Base-by-base conservation (phyloP, 768 basidiomycete species). In the Polyporus arcularius region DNA sequence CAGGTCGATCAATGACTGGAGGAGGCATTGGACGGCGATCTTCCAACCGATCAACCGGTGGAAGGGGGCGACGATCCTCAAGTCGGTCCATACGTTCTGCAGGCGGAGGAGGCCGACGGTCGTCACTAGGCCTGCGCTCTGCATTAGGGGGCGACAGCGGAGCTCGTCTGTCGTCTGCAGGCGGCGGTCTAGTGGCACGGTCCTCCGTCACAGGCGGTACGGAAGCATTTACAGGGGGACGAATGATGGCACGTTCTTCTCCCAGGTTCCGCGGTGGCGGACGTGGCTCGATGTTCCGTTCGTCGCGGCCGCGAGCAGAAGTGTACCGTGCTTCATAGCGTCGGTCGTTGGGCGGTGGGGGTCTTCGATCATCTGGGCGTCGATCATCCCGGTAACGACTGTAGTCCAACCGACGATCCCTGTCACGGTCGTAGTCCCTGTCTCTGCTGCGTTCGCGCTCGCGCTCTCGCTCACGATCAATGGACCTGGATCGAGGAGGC, bases 261-360 rank as follows among this genome's bases (percentile, higher is more conserved):
- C 55, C 59, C 10, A 67, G 53, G 26, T 57, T 55, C 12, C 66
- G 66, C 35, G 31, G 26, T 9, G 59, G 59, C 40, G 57, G 62
- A 16, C 62, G 42, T 6, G 55, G 50, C 4, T 58, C 56, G 11
- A 53, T 45, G 21, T 55, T 62, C 43, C 64, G 70, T 48, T 75
- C 72, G 60, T 73, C 71, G 26, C 67, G 57, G 52, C 72, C 62
- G 21, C 73, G 69, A 53, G 15, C 5, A 15, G 71, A 70, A 43
- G 73, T 71, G 61, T 79, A 77, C n/a, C 75, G 73, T 7, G 79
- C 74, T 18, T 83, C 80, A 60, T 80, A 82, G 48, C 82, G 80
- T 52, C 76, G 74, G 51, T 82, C 81, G 52, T 78, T 75, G 28
- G 78, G 79, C 26, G 78, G 79, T 46, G 28, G 14, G 28, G 46